phyloP scores from a whole-genome alignment of 495 filamentous ascomycete genomes.

The Neurospora sp. region DNA sequence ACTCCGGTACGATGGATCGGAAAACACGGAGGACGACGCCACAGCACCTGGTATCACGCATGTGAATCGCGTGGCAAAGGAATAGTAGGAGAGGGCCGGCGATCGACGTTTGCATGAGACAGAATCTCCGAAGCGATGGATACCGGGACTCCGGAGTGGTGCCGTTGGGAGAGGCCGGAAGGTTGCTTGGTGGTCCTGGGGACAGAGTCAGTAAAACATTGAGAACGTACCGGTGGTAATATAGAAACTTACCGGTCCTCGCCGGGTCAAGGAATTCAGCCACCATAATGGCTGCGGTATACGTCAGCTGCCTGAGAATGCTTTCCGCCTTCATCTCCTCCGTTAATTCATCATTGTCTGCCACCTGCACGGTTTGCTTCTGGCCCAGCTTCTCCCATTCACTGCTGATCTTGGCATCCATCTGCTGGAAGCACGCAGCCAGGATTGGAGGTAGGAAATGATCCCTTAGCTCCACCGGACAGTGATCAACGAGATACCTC shows the following conservation, averaged over 20 bases:
- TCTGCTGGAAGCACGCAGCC: conserved; percentile 67
- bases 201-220: neutral
- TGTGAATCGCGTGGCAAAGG: conserved; percentile 78
- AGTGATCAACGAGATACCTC: conserved; percentile 80
- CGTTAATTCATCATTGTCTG: conserved; percentile 54
- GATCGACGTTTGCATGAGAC: conserved; percentile 65
- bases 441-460: conserved; percentile 85
- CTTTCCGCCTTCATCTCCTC: conserved; percentile 99
- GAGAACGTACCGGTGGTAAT: neutral
- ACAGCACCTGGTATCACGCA: conserved; percentile 86
- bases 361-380: conserved; percentile 41
- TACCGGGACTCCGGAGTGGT: conserved; percentile 15
- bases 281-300: conserved; percentile 83
- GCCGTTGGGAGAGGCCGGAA: neutral
- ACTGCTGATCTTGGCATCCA: conserved; percentile 73
- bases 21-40: conserved; percentile 76
- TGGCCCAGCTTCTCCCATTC: conserved; percentile 74
- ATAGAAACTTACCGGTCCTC: conserved; percentile 36
- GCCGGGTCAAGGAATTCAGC: conserved; percentile 75
- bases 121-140: conserved; percentile 62
- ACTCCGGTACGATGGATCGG: conserved; percentile 73
- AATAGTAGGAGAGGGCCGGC: conserved; percentile 85
- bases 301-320: conserved; percentile 86
- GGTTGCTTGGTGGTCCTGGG: neutral
- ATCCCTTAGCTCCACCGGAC: conserved; percentile 62